phyloP scores from a whole-genome alignment of 345 rosid genomes.

The Camelina laxa region DNA sequence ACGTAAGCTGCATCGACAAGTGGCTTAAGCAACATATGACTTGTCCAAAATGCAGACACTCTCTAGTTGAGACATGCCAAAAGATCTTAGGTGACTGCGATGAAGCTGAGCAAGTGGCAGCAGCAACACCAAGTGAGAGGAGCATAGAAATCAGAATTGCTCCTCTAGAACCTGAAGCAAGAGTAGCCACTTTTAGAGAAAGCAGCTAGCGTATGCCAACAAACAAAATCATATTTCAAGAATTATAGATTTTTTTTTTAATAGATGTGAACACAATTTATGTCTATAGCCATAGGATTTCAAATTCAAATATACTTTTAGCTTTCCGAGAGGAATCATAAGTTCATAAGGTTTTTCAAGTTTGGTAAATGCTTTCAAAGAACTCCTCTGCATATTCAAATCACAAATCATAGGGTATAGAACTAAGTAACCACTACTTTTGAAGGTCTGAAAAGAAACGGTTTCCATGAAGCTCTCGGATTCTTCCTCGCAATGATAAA shows the following conservation, averaged over 20 bases:
- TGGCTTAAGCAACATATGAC: conserved; percentile 60
- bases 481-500: conserved; percentile 25
- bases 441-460: neutral
- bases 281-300: conserved; percentile 22
- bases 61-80: conserved; percentile 49
- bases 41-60: conserved; percentile 68
- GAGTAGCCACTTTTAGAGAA: conserved; percentile 41
- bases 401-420: conserved; percentile 21
- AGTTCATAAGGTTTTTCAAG: neutral
- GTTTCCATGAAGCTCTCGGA: conserved; percentile 13
- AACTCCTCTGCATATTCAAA: conserved; percentile 36
- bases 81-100: conserved; percentile 43
- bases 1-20: conserved; percentile 57
- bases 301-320: conserved; percentile 14
- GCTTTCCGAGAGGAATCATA: conserved; percentile 15
- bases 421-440: conserved; percentile 3
- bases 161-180: conserved; percentile 52
- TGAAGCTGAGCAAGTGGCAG: conserved; percentile 29
- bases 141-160: conserved; percentile 38
- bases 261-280: conserved; percentile 14
- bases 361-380: conserved; percentile 20
- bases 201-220: conserved; percentile 30
- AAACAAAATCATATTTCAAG: neutral
- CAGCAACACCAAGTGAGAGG: conserved; percentile 34
- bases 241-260: neutral